phyloP scores from a whole-genome alignment of 176 grass and related monocot genomes.

The Hsuehochloa calcarea region DNA sequence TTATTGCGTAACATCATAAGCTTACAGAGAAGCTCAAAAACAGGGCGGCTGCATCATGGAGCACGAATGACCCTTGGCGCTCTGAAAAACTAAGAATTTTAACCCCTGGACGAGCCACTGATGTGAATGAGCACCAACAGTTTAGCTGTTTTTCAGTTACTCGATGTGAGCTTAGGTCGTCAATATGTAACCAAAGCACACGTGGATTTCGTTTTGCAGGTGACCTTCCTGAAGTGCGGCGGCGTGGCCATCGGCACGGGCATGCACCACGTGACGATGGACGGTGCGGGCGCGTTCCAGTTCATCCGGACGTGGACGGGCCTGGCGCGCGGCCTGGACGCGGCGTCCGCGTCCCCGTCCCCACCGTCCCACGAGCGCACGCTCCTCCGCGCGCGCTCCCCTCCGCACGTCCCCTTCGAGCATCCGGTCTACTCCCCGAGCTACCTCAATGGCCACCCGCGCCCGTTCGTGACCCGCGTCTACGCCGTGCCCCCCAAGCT shows the following conservation, averaged over 20 bases:
- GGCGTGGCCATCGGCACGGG: conserved; percentile 62
- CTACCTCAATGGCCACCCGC: conserved; percentile 35
- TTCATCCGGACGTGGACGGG: conserved; percentile 61
- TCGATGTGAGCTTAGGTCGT: not conserved
- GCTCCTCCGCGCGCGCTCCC: conserved; percentile 61
- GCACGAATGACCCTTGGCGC: not conserved
- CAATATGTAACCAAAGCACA: not conserved
- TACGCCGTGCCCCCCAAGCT: conserved; percentile 50
- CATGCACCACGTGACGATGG: conserved; percentile 68
- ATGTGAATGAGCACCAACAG: not conserved
- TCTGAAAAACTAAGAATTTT: not conserved
- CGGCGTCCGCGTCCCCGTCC: not conserved
- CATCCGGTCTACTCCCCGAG: conserved; percentile 64
- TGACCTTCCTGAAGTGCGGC: conserved; percentile 76
- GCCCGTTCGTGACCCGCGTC: conserved; percentile 52
- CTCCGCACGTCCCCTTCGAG: conserved; percentile 48
- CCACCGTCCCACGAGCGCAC: conserved; percentile 59
- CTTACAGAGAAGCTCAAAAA: not conserved
- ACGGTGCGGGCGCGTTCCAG: conserved; percentile 56
- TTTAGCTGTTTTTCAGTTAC: not conserved
- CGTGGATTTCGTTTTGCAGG: conserved; percentile 19
- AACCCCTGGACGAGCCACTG: no score
- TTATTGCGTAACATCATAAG: not conserved
- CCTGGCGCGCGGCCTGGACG: conserved; percentile 42
- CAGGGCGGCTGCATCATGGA: not conserved